These are phyloP conservation scores for Neotropicomus parvogracilis DNA, from an alignment of 1,284 basidiomycete genomes.

Conservation along the genomic window DNA sequence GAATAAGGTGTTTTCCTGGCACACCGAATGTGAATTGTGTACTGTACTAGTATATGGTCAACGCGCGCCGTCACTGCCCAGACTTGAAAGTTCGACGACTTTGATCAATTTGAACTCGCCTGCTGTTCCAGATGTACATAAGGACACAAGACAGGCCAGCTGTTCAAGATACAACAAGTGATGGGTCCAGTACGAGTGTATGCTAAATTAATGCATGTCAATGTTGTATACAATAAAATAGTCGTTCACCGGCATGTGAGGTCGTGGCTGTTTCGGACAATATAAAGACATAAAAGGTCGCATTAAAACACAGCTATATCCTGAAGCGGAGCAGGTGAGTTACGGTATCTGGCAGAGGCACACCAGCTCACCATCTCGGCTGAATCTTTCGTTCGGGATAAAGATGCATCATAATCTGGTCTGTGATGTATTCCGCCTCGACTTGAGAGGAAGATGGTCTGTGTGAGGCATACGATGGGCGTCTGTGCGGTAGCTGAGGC, in stretches of 20 bases:
- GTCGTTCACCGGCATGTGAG: slow-evolving; percentile 3
- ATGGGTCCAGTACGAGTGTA: slow-evolving; percentile 18
- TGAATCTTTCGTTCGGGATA: slow-evolving; percentile 33
- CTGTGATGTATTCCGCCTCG: slow-evolving; percentile 31
- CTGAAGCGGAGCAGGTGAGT: slow-evolving; percentile 11
- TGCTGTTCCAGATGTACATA: neutral
- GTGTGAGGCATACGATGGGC: slow-evolving; percentile 16
- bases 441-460: slow-evolving; percentile 29
- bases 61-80: neutral
- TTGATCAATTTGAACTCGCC: neutral
- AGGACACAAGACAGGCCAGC: slow-evolving; percentile 21
- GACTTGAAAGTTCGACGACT: no score
- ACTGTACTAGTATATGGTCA: neutral
- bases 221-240: slow-evolving; percentile 18
- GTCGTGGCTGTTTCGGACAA: slow-evolving; percentile 13
- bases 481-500: slow-evolving; percentile 15
- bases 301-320: slow-evolving; percentile 19
- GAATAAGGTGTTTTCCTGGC: no score
- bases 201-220: slow-evolving; percentile 19
- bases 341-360: neutral
- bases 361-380: slow-evolving; percentile 29
- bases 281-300: slow-evolving; percentile 7
- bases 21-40: no score
- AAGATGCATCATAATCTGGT: slow-evolving; percentile 35
- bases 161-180: slow-evolving; percentile 17